A percentile compares a stretch with the other conserved stretches of the same genome.
These are phyloP conservation scores for Heliamphora pulchella DNA, from an alignment of 179 eudicot genomes.

Conservation along the genomic window DNA sequence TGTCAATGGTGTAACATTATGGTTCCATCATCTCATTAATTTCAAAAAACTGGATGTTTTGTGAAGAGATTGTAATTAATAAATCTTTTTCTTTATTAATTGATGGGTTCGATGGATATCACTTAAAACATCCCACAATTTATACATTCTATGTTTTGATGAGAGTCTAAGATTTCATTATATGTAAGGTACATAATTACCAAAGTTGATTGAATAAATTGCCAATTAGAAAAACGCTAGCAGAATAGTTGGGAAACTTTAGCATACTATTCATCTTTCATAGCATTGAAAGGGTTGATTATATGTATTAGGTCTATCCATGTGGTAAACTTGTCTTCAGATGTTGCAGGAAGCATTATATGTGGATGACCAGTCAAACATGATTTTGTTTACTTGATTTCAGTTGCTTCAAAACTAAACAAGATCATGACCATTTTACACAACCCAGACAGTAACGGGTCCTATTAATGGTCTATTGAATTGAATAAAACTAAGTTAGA, in stretches of 20 bases:
- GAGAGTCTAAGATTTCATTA: not conserved
- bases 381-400: too few species aligned
- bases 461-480: not conserved
- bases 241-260: not conserved
- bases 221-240: not conserved
- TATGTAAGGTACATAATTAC: not conserved
- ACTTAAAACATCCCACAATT: not conserved
- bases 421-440: not conserved
- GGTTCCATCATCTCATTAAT: not conserved
- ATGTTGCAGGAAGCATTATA: not conserved
- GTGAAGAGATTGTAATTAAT: not conserved
- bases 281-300: not conserved
- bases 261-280: not conserved
- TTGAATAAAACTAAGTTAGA: not conserved
- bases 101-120: not conserved
- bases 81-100: not conserved
- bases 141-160: not conserved
- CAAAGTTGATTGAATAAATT: not conserved
- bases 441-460: not conserved
- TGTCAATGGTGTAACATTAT: slow-evolving; percentile 15
- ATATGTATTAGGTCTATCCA: not conserved
- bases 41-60: not conserved
- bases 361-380: not conserved
- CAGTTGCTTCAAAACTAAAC: not conserved
- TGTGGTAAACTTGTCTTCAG: not conserved